Conservation (phyloP, 148 eudicot genomes). For the Arctostaphylos glauca region DNA sequence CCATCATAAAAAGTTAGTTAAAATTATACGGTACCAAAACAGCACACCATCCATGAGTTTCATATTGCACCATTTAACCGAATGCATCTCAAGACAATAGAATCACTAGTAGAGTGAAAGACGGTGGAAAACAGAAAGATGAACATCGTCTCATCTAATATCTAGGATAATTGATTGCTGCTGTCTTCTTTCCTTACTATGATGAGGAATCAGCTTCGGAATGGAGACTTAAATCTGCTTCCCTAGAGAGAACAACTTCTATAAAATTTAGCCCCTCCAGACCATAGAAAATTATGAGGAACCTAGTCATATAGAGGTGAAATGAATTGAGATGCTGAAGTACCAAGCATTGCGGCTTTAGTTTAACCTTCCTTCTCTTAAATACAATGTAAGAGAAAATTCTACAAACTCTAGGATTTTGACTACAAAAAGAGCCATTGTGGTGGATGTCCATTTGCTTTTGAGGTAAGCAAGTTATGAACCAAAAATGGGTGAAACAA, state of each 20-base stretch:
- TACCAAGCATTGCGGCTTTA: not conserved
- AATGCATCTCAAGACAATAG: not conserved
- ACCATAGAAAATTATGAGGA: not conserved
- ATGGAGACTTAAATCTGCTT: no score
- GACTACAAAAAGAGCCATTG: no score
- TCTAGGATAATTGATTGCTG: no score
- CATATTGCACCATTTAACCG: not conserved
- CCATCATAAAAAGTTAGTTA: constrained; percentile 10
- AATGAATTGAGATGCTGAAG: not conserved
- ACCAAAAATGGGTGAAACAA: not conserved
- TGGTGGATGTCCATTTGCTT: not conserved
- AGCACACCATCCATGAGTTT: not conserved
- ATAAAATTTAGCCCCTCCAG: no score
- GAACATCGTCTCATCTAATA: no score
- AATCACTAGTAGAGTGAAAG: not conserved
- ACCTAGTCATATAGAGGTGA: not conserved
- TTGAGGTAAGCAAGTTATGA: not conserved
- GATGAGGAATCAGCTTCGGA: no score
- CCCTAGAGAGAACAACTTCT: no score
- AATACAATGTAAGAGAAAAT: not conserved
- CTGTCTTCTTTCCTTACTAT: no score
- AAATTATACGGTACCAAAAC: constrained; percentile 1
- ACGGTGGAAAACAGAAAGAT: not conserved
- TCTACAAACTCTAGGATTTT: not conserved
- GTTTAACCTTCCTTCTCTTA: not conserved